Evolutionary conservation across 192 early-diverging fungal genomes (phyloP).

Genomic region (Cetraspora pellucida): DNA sequence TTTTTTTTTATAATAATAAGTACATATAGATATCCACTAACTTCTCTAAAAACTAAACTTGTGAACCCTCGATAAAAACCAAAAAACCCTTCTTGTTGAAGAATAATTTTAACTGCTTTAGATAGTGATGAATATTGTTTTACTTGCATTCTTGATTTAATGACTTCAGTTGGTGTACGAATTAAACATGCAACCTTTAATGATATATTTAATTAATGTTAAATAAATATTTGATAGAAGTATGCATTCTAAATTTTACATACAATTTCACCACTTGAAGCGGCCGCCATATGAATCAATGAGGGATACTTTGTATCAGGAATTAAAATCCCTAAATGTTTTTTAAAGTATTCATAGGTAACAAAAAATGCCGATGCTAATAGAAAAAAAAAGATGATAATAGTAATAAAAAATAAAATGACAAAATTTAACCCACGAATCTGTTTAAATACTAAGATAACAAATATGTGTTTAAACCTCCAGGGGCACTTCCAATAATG

Average conservation of each 20-base stretch:
- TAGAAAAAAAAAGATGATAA: neutral
- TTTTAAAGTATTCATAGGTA: constrained; percentile 85
- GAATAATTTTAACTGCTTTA: constrained; percentile 65
- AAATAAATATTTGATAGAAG: constrained; percentile 21
- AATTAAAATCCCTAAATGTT: constrained; percentile 41
- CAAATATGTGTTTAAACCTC: constrained; percentile 49
- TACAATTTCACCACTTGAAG: constrained; percentile 88
- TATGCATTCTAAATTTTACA: constrained; percentile 29
- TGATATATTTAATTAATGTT: neutral
- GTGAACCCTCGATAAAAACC: constrained; percentile 94
- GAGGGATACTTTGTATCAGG: constrained; percentile 58
- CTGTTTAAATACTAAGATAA: too few relatives aligned
- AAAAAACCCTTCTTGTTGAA: constrained; percentile 68
- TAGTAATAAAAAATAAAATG: neutral
- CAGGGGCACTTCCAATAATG: constrained; percentile 91
- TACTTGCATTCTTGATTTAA: constrained; percentile 96
- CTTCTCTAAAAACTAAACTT: constrained; percentile 90
- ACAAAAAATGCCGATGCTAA: constrained; percentile 88
- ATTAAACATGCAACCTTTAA: constrained; percentile 82
- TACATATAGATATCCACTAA: constrained; percentile 22
- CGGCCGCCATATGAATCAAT: constrained; percentile 83
- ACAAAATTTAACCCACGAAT: neutral
- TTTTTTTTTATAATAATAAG: neutral
- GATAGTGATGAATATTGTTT: constrained; percentile 68
- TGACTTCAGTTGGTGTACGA: constrained; percentile 93